A percentile compares a stretch with the other conserved stretches of the same genome.
Evolutionary conservation across 1,284 basidiomycete genomes (phyloP).

Genomic region (Leccinum colubrinum): DNA sequence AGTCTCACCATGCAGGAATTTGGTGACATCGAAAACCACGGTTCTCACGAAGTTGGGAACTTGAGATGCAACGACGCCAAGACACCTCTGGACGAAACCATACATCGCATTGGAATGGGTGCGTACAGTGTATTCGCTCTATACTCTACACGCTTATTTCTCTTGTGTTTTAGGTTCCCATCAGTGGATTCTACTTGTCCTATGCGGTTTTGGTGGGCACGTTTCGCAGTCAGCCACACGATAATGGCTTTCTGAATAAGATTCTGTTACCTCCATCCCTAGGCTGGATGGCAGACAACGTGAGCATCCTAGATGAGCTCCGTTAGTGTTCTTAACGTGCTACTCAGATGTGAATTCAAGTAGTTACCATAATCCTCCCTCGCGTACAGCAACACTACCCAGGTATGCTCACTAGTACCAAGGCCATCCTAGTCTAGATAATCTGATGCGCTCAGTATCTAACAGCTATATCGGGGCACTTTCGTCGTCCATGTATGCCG

Average conservation of each 20-base stretch:
- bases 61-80: constrained; percentile 44
- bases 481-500: not conserved
- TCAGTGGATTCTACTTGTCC: constrained; percentile 75
- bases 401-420: not conserved
- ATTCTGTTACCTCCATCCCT: constrained; percentile 1
- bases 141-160: not conserved
- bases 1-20: constrained; percentile 33
- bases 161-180: constrained; percentile 51
- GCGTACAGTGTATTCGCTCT: constrained; percentile 11
- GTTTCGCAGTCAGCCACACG: not conserved
- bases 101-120: constrained; percentile 91
- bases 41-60: constrained; percentile 35
- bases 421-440: not conserved
- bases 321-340: not conserved
- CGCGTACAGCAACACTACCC: not conserved
- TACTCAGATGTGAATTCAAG: not conserved
- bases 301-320: not conserved
- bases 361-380: not conserved
- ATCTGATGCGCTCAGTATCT: not conserved
- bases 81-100: constrained; percentile 80
- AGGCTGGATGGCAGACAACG: constrained; percentile 55
- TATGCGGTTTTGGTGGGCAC: constrained; percentile 82
- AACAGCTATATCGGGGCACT: not conserved
- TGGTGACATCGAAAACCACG: constrained; percentile 34
- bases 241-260: not conserved